phyloP scores from a whole-genome alignment of 2,329 filamentous ascomycete genomes.

The Aureobasidium lini region DNA sequence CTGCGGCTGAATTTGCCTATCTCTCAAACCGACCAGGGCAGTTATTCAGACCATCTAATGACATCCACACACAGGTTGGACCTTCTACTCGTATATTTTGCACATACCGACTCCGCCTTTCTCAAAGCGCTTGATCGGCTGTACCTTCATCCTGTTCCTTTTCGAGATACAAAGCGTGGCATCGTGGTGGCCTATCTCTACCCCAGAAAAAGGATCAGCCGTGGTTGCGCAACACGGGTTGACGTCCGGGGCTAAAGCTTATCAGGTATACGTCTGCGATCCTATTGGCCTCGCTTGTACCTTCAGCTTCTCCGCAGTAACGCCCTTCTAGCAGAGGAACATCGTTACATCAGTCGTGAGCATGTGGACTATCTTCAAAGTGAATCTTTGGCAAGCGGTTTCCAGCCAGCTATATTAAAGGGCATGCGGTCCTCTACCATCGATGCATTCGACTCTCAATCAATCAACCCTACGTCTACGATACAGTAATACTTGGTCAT shows the following conservation, averaged over 20 bases:
- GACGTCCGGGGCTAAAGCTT: neutral
- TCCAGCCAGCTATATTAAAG: neutral
- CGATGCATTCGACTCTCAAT: neutral
- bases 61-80: too few species aligned
- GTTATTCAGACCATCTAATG: too few species aligned
- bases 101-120: too few species aligned
- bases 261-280: neutral
- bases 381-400: neutral
- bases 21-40: too few species aligned
- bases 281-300: conserved; percentile 11
- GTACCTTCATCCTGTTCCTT: neutral
- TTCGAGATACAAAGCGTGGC: neutral
- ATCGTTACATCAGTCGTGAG: neutral
- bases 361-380: neutral
- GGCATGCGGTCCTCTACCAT: neutral
- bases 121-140: neutral
- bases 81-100: too few species aligned
- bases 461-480: neutral
- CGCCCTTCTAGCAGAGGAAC: conserved; percentile 3
- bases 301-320: conserved; percentile 10
- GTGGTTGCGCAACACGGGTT: neutral
- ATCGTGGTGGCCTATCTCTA: neutral
- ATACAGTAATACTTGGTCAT: neutral
- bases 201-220: neutral
- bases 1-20: too few species aligned